A percentile compares a stretch with the other conserved stretches of the same genome.
These are phyloP conservation scores for Arthrobotrys iridis DNA, from an alignment of 2,329 filamentous ascomycete genomes.

Conservation along the genomic window DNA sequence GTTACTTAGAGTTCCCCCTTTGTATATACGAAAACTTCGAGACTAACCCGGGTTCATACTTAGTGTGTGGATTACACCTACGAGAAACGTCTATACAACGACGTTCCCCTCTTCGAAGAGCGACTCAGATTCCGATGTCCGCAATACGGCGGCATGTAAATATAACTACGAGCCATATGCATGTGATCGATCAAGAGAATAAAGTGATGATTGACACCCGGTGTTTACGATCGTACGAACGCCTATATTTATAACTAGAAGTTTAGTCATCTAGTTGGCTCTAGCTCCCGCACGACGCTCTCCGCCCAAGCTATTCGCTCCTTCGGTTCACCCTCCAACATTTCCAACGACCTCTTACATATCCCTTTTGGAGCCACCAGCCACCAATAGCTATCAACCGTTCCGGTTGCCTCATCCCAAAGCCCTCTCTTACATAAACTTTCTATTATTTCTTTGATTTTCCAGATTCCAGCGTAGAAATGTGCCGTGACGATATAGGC, in stretches of 20 bases:
- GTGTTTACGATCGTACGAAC: background rate
- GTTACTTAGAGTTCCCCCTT: background rate
- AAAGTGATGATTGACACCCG: background rate
- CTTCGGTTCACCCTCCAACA: conserved; percentile 11
- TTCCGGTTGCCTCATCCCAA: conserved; percentile 21
- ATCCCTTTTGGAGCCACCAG: conserved; percentile 9
- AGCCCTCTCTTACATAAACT: conserved; percentile 11
- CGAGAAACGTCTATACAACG: conserved; percentile 20
- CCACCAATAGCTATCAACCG: conserved; percentile 42
- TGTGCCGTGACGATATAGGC: conserved; percentile 42
- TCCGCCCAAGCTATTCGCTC: conserved; percentile 34
- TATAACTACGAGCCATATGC: background rate
- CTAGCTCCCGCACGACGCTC: conserved; percentile 22
- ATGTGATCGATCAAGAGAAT: background rate
- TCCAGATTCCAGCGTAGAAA: conserved; percentile 40
- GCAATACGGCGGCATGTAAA: background rate
- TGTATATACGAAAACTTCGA: background rate
- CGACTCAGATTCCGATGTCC: conserved; percentile 21
- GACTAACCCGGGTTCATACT: background rate
- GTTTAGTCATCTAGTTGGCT: background rate
- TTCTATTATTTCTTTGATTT: conserved; percentile 33
- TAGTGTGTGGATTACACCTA: conserved; percentile 44
- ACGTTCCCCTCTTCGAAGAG: conserved; percentile 8
- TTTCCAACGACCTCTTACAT: conserved; percentile 28
- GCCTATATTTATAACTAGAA: background rate